These are phyloP conservation scores for Claviceps africana DNA, from an alignment of 2,329 filamentous ascomycete species.

Conservation along the genomic window DNA sequence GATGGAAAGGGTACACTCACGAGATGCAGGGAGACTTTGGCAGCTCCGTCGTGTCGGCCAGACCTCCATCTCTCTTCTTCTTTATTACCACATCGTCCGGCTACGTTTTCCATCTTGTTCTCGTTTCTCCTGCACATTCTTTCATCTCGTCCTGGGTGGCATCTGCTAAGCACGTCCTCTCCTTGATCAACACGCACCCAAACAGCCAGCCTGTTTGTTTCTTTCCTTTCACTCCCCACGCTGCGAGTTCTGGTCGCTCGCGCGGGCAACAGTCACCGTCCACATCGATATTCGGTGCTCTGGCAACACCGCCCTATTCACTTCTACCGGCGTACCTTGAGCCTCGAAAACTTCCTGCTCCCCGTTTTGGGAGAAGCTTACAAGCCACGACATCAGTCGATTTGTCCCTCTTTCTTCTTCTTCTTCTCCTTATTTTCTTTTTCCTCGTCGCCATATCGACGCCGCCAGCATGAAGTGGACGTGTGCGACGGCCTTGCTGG, in stretches of 20 bases:
- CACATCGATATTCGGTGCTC: slow-evolving; percentile 17
- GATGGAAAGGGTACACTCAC: too few species aligned
- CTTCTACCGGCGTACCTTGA: background rate
- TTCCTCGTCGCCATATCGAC: background rate
- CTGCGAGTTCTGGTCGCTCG: slow-evolving; percentile 12
- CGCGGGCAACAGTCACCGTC: slow-evolving; percentile 12
- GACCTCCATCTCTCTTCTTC: slow-evolving; percentile 5
- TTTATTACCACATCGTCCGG: background rate
- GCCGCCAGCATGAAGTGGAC: slow-evolving; percentile 22
- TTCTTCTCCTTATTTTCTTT: too few species aligned
- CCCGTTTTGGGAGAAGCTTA: background rate
- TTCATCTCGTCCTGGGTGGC: slow-evolving; percentile 4
- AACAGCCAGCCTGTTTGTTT: slow-evolving; percentile 16
- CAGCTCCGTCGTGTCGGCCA: background rate
- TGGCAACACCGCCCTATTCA: slow-evolving; percentile 17
- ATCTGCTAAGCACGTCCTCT: slow-evolving; percentile 23
- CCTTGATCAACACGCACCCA: slow-evolving; percentile 13
- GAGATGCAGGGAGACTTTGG: too few species aligned
- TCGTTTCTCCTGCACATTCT: background rate
- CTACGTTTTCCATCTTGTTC: slow-evolving; percentile 8
- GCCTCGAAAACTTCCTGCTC: background rate
- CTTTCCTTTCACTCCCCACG: slow-evolving; percentile 16
- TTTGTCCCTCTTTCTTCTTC: too few species aligned
- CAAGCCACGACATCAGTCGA: background rate
- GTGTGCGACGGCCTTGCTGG: slow-evolving; percentile 20